These are phyloP conservation scores for Penicillium sp. DNA, from an alignment of 2,329 filamentous ascomycete species.

Conservation along the genomic window DNA sequence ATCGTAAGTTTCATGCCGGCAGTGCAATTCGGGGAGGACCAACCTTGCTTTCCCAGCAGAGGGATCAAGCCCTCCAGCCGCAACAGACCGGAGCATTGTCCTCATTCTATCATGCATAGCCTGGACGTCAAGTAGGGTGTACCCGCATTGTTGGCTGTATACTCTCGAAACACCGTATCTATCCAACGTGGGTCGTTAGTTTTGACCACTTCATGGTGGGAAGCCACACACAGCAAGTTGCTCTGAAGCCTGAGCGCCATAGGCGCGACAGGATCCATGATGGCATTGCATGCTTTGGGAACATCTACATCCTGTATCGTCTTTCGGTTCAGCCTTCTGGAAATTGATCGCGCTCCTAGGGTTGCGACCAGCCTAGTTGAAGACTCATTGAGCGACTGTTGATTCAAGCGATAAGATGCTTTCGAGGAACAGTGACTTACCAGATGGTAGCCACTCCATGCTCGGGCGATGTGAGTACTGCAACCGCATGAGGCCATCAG, in stretches of 20 bases:
- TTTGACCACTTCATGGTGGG: neutral
- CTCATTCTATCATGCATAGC: constrained; percentile 75
- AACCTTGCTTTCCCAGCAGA: constrained; percentile 75
- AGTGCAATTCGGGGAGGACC: constrained; percentile 33
- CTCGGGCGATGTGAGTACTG: constrained; percentile 80
- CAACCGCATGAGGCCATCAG: constrained; percentile 26
- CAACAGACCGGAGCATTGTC: constrained; percentile 64
- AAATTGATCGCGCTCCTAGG: constrained; percentile 71
- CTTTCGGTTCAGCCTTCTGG: constrained; percentile 79
- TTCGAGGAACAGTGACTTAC: constrained; percentile 55
- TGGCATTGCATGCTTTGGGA: constrained; percentile 83
- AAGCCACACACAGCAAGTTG: constrained; percentile 70
- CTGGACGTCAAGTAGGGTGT: constrained; percentile 81
- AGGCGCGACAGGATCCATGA: constrained; percentile 81
- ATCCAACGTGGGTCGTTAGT: neutral
- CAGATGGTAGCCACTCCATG: constrained; percentile 96
- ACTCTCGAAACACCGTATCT: constrained; percentile 82
- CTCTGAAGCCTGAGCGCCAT: constrained; percentile 90
- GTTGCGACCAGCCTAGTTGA: constrained; percentile 83
- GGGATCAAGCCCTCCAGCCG: constrained; percentile 67
- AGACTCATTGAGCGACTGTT: neutral
- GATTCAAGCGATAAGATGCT: neutral
- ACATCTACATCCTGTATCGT: constrained; percentile 89
- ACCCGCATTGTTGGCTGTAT: constrained; percentile 84
- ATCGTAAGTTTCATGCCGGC: neutral